Evolutionary conservation across 768 basidiomycete genomes (phyloP).

Genomic region (Leccinum incarnatum): DNA sequence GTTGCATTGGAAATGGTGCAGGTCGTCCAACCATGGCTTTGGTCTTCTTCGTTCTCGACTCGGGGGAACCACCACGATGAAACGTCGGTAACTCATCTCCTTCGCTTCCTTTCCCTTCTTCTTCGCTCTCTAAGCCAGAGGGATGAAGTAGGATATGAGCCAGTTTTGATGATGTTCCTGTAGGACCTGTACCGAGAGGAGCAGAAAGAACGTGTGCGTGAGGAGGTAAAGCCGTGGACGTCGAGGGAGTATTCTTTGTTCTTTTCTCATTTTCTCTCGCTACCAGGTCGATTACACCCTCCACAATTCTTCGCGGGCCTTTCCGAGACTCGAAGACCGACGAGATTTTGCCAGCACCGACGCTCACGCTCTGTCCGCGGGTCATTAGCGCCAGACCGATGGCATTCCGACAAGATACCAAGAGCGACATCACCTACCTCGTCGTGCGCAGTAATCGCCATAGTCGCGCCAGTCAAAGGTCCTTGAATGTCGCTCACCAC

Average conservation of each 20-base stretch:
- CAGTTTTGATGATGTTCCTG: conserved; percentile 15
- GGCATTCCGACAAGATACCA: background rate
- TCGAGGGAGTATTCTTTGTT: conserved; percentile 2
- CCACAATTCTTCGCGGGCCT: background rate
- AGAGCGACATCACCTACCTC: conserved; percentile 2
- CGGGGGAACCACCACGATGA: conserved; percentile 13
- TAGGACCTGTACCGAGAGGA: background rate
- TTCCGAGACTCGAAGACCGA: background rate
- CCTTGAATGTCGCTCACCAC: conserved; percentile 15
- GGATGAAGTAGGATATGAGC: conserved; percentile 8
- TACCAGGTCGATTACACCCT: conserved; percentile 6
- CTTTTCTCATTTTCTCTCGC: conserved; percentile 1
- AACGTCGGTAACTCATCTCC: conserved; percentile 21
- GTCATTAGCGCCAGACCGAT: background rate
- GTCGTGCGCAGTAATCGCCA: background rate
- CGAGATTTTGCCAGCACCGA: background rate
- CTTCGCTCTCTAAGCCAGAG: conserved; percentile 10
- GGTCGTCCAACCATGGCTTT: background rate
- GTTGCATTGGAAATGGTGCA: conserved; percentile 30
- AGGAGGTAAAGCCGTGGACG: background rate
- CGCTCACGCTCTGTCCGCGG: conserved; percentile 5
- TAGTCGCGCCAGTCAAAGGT: background rate
- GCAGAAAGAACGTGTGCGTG: background rate
- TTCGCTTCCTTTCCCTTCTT: conserved; percentile 9
- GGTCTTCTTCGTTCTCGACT: background rate